Percentiles rank a stretch among this genome's conserved stretches.
Evolutionary conservation across 1,284 basidiomycete species (phyloP).

Genomic region (Pyrrhoderma lamaoense): DNA sequence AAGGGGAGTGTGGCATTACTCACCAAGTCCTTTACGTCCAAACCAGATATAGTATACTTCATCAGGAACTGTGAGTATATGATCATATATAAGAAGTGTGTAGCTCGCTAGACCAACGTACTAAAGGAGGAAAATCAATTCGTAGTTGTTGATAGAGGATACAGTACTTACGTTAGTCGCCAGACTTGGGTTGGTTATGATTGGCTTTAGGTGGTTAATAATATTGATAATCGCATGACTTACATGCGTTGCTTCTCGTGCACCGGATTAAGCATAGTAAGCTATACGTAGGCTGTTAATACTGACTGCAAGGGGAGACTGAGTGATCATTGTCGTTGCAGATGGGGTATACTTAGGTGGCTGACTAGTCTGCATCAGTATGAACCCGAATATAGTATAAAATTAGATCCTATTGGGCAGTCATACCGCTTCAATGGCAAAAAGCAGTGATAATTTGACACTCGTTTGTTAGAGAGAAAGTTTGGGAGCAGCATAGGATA

Average conservation of each 20-base stretch:
- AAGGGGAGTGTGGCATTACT: background rate
- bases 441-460: too few relatives aligned
- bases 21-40: constrained; percentile 10
- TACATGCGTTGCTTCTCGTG: constrained; percentile 4
- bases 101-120: constrained; percentile 16
- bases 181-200: constrained; percentile 1
- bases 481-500: too few relatives aligned
- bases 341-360: too few relatives aligned
- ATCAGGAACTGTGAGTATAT: constrained; percentile 15
- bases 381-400: too few relatives aligned
- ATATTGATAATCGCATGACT: too few relatives aligned
- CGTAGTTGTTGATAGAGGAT: background rate
- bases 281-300: too few relatives aligned
- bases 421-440: too few relatives aligned
- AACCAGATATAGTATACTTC: constrained; percentile 17
- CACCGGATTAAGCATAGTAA: background rate
- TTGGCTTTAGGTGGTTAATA: background rate
- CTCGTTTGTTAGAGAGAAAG: too few relatives aligned
- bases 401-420: too few relatives aligned
- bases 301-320: too few relatives aligned
- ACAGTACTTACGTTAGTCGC: constrained; percentile 12
- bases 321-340: too few relatives aligned
- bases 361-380: too few relatives aligned
- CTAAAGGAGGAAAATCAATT: background rate
- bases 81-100: constrained; percentile 14